Conservation (phyloP, 1,284 basidiomycete species). For the Cryptococcus hybrid region DNA sequence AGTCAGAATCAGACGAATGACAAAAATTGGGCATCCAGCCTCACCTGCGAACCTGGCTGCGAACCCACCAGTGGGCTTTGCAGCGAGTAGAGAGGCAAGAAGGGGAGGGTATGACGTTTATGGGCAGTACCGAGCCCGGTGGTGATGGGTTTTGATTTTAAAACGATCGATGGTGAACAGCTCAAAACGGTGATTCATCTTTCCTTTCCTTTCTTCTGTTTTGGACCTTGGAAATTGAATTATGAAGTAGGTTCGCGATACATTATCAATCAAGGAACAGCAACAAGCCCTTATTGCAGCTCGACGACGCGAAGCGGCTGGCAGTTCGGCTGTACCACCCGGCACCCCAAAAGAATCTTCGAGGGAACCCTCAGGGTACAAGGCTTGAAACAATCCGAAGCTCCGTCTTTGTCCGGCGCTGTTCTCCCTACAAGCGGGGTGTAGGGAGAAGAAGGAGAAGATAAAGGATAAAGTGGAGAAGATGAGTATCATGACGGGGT, state of each 20-base stretch:
- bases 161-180: conserved; percentile 42
- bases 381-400: too few relatives aligned
- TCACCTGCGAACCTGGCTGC: neutral
- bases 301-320: conserved; percentile 29
- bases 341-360: too few relatives aligned
- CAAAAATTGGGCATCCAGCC: neutral
- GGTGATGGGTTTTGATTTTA: conserved; percentile 48
- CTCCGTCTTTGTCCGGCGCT: too few relatives aligned
- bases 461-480: conserved; percentile 33
- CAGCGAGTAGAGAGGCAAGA: conserved; percentile 34
- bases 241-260: conserved; percentile 41
- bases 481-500: conserved; percentile 33
- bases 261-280: conserved; percentile 46
- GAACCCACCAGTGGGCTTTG: conserved; percentile 41
- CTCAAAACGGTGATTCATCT: conserved; percentile 36
- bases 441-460: conserved; percentile 34
- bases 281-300: conserved; percentile 47
- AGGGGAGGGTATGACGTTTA: conserved; percentile 22
- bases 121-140: conserved; percentile 38
- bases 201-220: neutral
- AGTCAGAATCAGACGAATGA: conserved; percentile 5
- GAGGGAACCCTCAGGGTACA: too few relatives aligned
- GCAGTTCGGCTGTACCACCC: neutral
- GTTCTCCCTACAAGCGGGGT: conserved; percentile 3
- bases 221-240: conserved; percentile 1